Percentiles rank a stretch among this genome's conserved stretches.
These are phyloP conservation scores for Tetrastigma voinierianum DNA, from an alignment of 164 flowering plant species.

Conservation along the genomic window DNA sequence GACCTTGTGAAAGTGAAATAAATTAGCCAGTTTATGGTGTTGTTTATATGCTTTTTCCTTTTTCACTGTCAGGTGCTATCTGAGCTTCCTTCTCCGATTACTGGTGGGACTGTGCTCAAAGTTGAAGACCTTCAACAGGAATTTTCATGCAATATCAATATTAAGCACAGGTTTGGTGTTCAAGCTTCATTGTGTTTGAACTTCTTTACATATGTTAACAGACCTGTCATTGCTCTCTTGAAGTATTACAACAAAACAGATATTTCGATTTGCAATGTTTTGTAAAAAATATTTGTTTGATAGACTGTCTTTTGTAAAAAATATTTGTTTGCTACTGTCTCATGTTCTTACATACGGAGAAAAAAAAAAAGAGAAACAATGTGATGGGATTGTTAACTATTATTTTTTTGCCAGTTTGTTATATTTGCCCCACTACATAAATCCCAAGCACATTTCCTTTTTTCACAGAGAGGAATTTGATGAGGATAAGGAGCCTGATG, in stretches of 20 bases:
- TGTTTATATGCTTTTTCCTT: slow-evolving; percentile 1
- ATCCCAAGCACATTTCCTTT: not conserved
- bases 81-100: slow-evolving; percentile 80
- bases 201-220: not conserved
- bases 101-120: slow-evolving; percentile 64
- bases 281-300: not conserved
- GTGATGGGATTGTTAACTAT: no score
- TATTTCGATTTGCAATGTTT: not conserved
- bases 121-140: slow-evolving; percentile 96
- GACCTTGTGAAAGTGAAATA: not conserved
- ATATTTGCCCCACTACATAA: not conserved
- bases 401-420: not conserved
- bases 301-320: not conserved
- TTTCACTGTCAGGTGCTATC: slow-evolving; percentile 51
- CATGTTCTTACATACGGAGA: not conserved
- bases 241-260: no score
- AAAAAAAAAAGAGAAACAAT: no score
- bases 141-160: slow-evolving; percentile 68
- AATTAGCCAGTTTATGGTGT: not conserved
- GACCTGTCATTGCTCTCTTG: no score
- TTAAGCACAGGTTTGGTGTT: slow-evolving; percentile 75
- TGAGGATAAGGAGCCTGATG: slow-evolving; percentile 92
- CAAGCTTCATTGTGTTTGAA: not conserved
- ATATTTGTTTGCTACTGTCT: not conserved
- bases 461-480: slow-evolving; percentile 84